Conservation (phyloP, 2,329 filamentous ascomycete genomes). For the Zopfia rhizophila region DNA sequence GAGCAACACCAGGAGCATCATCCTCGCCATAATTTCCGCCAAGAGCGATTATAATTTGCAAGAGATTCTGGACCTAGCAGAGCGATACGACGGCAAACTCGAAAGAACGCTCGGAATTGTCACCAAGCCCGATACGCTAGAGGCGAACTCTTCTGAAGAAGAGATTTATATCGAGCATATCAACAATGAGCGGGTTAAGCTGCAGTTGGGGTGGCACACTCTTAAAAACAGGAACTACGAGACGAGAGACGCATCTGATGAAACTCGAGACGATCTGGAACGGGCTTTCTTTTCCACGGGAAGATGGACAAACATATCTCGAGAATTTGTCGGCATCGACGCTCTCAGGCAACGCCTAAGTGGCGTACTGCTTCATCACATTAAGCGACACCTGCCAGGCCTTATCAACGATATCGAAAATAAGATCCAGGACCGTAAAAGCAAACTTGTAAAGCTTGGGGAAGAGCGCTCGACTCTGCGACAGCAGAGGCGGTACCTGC, state of each 20-base stretch:
- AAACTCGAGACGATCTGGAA: constrained; percentile 55
- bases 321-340: constrained; percentile 27
- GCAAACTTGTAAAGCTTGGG: constrained; percentile 60
- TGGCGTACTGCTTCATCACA: constrained; percentile 11
- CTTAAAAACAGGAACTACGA: constrained; percentile 59
- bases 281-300: constrained; percentile 47
- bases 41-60: constrained; percentile 62
- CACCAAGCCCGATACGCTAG: constrained; percentile 65
- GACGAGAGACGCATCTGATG: constrained; percentile 48
- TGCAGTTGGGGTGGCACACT: constrained; percentile 69
- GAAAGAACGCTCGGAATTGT: constrained; percentile 66
- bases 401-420: constrained; percentile 11
- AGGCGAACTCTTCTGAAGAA: constrained; percentile 54
- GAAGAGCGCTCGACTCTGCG: constrained; percentile 55
- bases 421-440: constrained; percentile 23
- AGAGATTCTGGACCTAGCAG: constrained; percentile 59
- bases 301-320: constrained; percentile 37
- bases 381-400: constrained; percentile 9
- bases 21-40: constrained; percentile 49
- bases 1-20: constrained; percentile 38
- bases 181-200: too few species aligned
- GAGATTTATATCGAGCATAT: constrained; percentile 52
- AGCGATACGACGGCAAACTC: constrained; percentile 57
- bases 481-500: constrained; percentile 63
- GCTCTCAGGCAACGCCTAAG: constrained; percentile 12